Percentiles rank a stretch among this genome's conserved stretches.
phyloP scores from a whole-genome alignment of 768 basidiomycete genomes.

The Leccinum subgranulosum region DNA sequence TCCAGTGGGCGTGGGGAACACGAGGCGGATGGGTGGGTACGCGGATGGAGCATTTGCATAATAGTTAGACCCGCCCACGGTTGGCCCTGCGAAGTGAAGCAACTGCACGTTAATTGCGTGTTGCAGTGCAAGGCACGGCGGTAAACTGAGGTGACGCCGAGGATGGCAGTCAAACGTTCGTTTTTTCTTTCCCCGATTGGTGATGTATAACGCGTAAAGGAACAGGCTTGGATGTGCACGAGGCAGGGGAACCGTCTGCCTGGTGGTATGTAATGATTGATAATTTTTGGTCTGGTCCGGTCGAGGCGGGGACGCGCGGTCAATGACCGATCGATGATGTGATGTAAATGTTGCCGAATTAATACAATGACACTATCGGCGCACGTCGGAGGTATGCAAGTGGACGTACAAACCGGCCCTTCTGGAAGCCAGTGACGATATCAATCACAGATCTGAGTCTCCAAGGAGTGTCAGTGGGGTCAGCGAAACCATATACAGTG shows the following conservation, averaged over 20 bases:
- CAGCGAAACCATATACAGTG: not conserved
- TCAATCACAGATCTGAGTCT: not conserved
- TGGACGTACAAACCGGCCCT: not conserved
- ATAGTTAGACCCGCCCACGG: not conserved
- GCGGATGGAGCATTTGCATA: not conserved
- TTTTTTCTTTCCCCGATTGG: not conserved
- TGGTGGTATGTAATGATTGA: not conserved
- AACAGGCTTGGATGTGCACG: not conserved
- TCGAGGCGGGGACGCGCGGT: not conserved
- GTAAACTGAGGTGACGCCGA: not conserved
- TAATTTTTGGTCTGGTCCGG: not conserved
- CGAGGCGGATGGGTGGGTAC: constrained; percentile 16
- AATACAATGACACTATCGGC: not conserved
- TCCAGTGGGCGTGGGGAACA: constrained; percentile 13
- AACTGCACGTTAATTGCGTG: not conserved
- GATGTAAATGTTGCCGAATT: not conserved
- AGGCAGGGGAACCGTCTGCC: not conserved
- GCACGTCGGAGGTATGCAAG: not conserved
- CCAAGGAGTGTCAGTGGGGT: not conserved
- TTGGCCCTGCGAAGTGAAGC: not conserved
- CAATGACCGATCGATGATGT: not conserved
- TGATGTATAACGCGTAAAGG: not conserved
- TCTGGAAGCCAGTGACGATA: not conserved
- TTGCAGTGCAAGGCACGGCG: not conserved
- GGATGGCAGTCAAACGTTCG: not conserved